These are phyloP conservation scores for Rhizopus arrhizus DNA, from an alignment of 371 early-diverging fungal genomes.

Conservation along the genomic window DNA sequence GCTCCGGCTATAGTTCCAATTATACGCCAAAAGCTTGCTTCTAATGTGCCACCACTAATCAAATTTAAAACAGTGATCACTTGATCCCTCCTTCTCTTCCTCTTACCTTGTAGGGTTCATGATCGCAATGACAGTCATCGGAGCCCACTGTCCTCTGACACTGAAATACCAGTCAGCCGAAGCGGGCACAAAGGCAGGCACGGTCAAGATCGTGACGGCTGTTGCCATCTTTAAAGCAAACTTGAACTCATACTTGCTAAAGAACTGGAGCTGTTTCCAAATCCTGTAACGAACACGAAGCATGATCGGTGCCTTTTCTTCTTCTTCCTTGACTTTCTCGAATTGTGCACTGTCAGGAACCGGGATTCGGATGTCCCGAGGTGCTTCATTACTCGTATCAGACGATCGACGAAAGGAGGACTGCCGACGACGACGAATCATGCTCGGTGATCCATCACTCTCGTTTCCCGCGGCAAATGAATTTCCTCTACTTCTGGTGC, in stretches of 20 bases:
- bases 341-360: conserved; percentile 3
- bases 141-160: conserved; percentile 63
- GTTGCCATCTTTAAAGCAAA: conserved; percentile 64
- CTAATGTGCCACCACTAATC: conserved; percentile 55
- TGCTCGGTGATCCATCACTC: conserved; percentile 7
- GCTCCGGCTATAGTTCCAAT: conserved; percentile 60
- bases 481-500: conserved; percentile 19
- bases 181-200: conserved; percentile 56
- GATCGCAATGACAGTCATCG: conserved; percentile 61
- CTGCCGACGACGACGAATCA: conserved; percentile 11
- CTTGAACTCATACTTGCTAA: conserved; percentile 56
- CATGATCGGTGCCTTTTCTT: conserved; percentile 18
- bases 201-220: conserved; percentile 46
- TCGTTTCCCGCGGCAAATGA: conserved; percentile 11
- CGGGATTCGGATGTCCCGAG: conserved; percentile 11
- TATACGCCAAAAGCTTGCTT: conserved; percentile 58
- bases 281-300: conserved; percentile 48
- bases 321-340: background rate
- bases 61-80: too few relatives aligned
- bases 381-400: background rate
- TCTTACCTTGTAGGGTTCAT: conserved; percentile 60
- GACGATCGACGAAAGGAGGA: background rate
- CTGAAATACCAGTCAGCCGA: conserved; percentile 41
- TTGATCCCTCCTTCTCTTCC: too few relatives aligned
- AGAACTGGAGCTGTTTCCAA: conserved; percentile 49